phyloP scores from a whole-genome alignment of 768 basidiomycete genomes.

The Tricholoma terreum region DNA sequence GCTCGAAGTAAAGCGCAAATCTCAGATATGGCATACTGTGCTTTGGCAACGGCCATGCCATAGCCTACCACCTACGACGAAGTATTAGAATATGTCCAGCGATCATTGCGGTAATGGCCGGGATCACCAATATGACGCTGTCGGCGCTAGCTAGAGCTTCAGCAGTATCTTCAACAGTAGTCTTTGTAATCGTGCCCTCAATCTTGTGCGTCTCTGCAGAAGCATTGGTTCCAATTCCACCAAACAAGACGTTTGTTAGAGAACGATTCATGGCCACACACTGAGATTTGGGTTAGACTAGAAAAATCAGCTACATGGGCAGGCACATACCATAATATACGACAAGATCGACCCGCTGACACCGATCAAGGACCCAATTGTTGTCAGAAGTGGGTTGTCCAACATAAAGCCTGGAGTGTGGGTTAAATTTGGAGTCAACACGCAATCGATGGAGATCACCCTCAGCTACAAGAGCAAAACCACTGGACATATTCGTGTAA shows the following conservation, averaged over 20 bases:
- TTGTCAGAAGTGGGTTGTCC: constrained; percentile 80
- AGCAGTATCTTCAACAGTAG: constrained; percentile 76
- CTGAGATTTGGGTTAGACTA: constrained; percentile 34
- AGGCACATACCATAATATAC: constrained; percentile 76
- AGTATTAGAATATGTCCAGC: neutral
- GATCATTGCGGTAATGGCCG: neutral
- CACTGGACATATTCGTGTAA: constrained; percentile 29
- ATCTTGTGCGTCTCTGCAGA: constrained; percentile 65
- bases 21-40: constrained; percentile 77
- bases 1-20: constrained; percentile 70
- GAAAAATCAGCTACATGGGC: neutral
- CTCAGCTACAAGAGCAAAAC: constrained; percentile 89
- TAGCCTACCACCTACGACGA: constrained; percentile 69
- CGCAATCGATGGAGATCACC: constrained; percentile 33
- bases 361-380: constrained; percentile 83
- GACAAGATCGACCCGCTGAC: constrained; percentile 90
- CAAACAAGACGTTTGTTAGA: constrained; percentile 81
- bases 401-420: constrained; percentile 70
- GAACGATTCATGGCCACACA: constrained; percentile 93
- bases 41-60: constrained; percentile 91
- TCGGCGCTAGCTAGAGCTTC: constrained; percentile 78
- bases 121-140: constrained; percentile 69
- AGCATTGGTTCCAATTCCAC: constrained; percentile 66
- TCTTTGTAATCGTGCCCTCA: constrained; percentile 79
- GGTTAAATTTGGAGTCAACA: constrained; percentile 1